These are phyloP conservation scores for Cryptococcus maquisensis DNA, from an alignment of 1,284 basidiomycete species.

Conservation along the genomic window DNA sequence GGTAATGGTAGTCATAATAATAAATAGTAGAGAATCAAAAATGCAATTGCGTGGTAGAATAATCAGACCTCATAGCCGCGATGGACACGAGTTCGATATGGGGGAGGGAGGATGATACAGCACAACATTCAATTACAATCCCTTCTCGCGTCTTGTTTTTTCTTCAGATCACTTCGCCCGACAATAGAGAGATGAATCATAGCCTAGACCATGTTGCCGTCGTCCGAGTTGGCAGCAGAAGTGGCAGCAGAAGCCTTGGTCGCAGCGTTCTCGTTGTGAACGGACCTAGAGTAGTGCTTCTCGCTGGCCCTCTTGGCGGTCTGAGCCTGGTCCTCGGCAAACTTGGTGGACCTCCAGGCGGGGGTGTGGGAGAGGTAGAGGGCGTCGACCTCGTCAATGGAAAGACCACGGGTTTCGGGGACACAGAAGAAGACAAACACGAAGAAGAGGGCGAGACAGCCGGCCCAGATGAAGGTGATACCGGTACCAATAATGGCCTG, in stretches of 20 bases:
- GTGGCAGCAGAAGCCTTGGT: slow-evolving; percentile 16
- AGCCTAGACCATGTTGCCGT: background rate
- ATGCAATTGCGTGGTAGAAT: background rate
- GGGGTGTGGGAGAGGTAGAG: slow-evolving; percentile 43
- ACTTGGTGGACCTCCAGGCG: slow-evolving; percentile 36
- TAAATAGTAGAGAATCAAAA: background rate
- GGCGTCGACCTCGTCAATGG: slow-evolving; percentile 47
- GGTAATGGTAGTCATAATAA: too few species aligned
- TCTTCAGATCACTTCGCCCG: too few species aligned
- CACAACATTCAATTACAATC: too few species aligned
- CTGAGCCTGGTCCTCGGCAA: slow-evolving; percentile 19
- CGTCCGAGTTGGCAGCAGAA: slow-evolving; percentile 20
- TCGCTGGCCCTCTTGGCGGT: slow-evolving; percentile 19
- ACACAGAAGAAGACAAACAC: slow-evolving; percentile 47
- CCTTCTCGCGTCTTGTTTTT: too few species aligned
- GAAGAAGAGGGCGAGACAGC: slow-evolving; percentile 36
- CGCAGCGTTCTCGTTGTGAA: slow-evolving; percentile 18
- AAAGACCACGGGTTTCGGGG: slow-evolving; percentile 46
- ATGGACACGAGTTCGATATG: too few species aligned
- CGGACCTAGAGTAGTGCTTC: slow-evolving; percentile 25
- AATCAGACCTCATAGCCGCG: too few species aligned
- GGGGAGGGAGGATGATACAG: too few species aligned
- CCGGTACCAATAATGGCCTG: slow-evolving; percentile 44
- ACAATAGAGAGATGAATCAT: too few species aligned
- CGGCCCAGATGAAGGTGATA: slow-evolving; percentile 48